Evolutionary conservation across 2,329 filamentous ascomycete genomes (phyloP).

Genomic region (Pestalotiopsis sp.): DNA sequence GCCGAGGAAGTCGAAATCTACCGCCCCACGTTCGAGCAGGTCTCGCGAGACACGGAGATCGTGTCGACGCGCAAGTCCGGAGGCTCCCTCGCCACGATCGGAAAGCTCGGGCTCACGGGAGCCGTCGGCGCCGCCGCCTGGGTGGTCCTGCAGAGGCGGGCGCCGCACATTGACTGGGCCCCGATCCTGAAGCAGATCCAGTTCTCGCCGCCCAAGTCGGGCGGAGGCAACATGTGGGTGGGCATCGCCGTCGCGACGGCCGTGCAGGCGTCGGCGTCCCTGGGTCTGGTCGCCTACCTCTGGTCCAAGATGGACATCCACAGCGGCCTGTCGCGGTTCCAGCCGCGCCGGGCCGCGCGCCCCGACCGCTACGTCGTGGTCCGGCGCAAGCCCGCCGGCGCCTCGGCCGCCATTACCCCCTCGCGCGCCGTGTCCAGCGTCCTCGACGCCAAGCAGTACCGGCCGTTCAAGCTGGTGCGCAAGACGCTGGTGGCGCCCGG

Average conservation of each 20-base stretch:
- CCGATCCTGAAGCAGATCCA: neutral
- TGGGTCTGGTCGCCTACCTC: neutral
- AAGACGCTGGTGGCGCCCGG: constrained; percentile 43
- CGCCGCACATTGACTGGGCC: constrained; percentile 6
- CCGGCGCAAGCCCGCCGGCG: neutral
- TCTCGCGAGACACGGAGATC: constrained; percentile 1
- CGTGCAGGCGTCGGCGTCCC: constrained; percentile 4
- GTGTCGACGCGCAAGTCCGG: constrained; percentile 1
- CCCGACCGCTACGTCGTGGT: constrained; percentile 3
- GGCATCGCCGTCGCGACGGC: neutral
- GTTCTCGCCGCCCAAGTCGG: neutral
- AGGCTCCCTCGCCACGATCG: neutral
- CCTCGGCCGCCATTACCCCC: neutral
- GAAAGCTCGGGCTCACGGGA: neutral
- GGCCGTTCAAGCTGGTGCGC: neutral
- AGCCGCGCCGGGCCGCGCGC: constrained; percentile 2
- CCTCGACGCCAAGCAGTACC: constrained; percentile 4
- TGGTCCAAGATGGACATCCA: constrained; percentile 7
- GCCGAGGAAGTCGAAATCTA: constrained; percentile 8
- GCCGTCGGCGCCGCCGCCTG: neutral
- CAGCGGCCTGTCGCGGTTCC: neutral
- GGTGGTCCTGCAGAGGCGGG: neutral
- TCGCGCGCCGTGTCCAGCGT: neutral
- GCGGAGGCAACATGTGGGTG: neutral
- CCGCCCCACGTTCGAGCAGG: constrained; percentile 3